Evolutionary conservation across 2,329 filamentous ascomycete genomes (phyloP), one percentile per base, ranked within the genome.

Genomic region (Pyrenochaeta sp.): DNA sequence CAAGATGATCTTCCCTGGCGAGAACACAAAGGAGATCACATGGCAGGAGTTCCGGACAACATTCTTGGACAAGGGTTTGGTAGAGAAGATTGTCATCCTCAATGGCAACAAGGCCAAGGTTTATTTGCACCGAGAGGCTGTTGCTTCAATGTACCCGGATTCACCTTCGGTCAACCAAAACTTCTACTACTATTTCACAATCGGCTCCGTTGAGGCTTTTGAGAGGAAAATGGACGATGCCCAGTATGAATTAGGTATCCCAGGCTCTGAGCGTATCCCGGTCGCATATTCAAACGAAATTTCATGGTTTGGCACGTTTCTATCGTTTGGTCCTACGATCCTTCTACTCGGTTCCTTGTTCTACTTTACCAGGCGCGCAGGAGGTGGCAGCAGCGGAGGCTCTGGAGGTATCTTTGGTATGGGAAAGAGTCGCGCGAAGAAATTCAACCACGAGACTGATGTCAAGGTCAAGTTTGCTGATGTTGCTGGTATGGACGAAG

Each of bases 391-490:
- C 48, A 84, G 65, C 17, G 75, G 73, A 27, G 85, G 83, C 44
- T 76, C 80, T 35, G 86, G 86, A 63, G 90, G 92, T 55, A 89
- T 97, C 66, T 99, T 99, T 67, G 92, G 91, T 57, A 96, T 99
- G 74, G 89, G 92, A 59, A 93, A 94, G 81, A 96, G 91, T 74
- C 86, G 90, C 63, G 94, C 94, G 18, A 97, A 96, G 79, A 88
- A 89, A 64, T 99, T 97, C 80, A 99, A 96, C 72, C 92, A 96
- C 60, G 94, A 99, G 77, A 90, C 89, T 8, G 90, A 94, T 44
- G 83, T 99, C 77, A 96, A 96, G 76, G 92, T 95, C 72, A 97
- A 96, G 74, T 99, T 99, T 70, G 80, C 89, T 32, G 94, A 99
- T 69, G 94, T 99, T 29, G 94, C 94, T 28, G 94, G 94, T 58